Evolutionary conservation across 225 moss, liverwort and hornwort species (phyloP), one percentile per base, ranked within the genome.

Genomic region (Physcomitrellopsis africana): DNA sequence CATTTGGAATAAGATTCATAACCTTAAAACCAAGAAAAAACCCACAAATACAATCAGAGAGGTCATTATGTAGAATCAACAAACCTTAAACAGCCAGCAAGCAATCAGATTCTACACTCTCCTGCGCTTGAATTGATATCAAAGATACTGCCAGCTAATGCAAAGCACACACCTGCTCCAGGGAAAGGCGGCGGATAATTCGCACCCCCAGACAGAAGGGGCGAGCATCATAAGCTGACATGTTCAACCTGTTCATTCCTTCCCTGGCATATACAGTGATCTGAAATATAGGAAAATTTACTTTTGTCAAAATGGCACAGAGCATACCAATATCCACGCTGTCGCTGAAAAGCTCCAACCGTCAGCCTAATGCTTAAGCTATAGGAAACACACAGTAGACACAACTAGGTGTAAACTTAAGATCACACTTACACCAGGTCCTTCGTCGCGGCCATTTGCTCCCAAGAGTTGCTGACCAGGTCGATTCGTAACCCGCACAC

Each of bases 371-470:
- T 8, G 37, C 60, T 68, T 41, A 26, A 52, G 29, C 2, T 52
- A 8, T 26, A 52, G 32, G 29, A 68, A 68, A 68, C 0, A 37
- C 29, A 29, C n/a, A n/a, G 67, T 51, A 3, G 52, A 68, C 51
- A 32, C 29, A 68, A 18, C 18, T 52, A 4, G 9, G 27, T 13
- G n/a, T 11, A 46, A 22, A 17, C 48, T 47, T 48, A 47, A 13
- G 10, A 60, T 7, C 12, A 20, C 10, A 60, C 86, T 55, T 81
- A 91, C 91, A 79, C 83, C 81, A 54, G 86, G 89, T n/a, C 85
- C 91, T 76, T 91, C 91, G 56, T 91, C 91, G 41, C 91, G 91
- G 46, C 91, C 91, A 76, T 91, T 91, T 59, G 81, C 81, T 76
- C 91, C 91, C 17, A 91, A 80, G 10, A 86, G 74, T 73, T 91